Evolutionary conservation across 2,329 filamentous ascomycete genomes (phyloP).

Genomic region (Aspergillus quadricinctus): DNA sequence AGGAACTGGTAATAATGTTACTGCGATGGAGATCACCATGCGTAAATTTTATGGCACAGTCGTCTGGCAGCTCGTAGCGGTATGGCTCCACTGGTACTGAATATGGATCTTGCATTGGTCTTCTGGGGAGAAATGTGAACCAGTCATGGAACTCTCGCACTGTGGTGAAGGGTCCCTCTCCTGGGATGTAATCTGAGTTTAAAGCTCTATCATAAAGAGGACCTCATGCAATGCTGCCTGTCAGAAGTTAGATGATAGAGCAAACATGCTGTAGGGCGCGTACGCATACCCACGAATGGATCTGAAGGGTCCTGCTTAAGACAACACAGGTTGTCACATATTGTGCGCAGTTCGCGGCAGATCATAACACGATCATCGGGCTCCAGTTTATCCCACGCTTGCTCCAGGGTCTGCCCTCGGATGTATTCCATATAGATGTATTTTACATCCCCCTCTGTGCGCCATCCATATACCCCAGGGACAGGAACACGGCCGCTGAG

Average conservation of each 20-base stretch:
- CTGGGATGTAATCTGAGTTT: slow-evolving; percentile 11
- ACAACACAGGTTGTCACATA: slow-evolving; percentile 16
- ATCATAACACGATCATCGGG: slow-evolving; percentile 9
- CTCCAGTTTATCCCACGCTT: slow-evolving; percentile 22
- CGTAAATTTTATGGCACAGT: slow-evolving; percentile 30
- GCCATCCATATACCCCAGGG: slow-evolving; percentile 36
- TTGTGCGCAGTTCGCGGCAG: slow-evolving; percentile 17
- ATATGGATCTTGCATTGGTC: slow-evolving; percentile 21
- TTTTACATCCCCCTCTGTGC: slow-evolving; percentile 16
- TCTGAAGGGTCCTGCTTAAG: slow-evolving; percentile 24
- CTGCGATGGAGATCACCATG: slow-evolving; percentile 33
- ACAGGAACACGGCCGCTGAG: slow-evolving; percentile 23
- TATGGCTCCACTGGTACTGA: slow-evolving; percentile 24
- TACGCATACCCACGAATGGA: slow-evolving; percentile 21
- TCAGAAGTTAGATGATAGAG: neutral
- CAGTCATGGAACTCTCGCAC: slow-evolving; percentile 31
- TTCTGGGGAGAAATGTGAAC: slow-evolving; percentile 23
- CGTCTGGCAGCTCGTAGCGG: slow-evolving; percentile 26
- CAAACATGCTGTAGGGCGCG: neutral
- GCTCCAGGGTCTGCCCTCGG: slow-evolving; percentile 23
- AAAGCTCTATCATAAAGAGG: slow-evolving; percentile 23
- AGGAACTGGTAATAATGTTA: slow-evolving; percentile 27
- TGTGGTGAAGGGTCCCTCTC: slow-evolving; percentile 26
- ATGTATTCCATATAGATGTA: slow-evolving; percentile 35
- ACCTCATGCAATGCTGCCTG: slow-evolving; percentile 14